Percentiles rank a stretch among this genome's conserved stretches.
These are phyloP conservation scores for Gynochthodes officinalis DNA, from an alignment of 257 asterid genomes.

Conservation along the genomic window DNA sequence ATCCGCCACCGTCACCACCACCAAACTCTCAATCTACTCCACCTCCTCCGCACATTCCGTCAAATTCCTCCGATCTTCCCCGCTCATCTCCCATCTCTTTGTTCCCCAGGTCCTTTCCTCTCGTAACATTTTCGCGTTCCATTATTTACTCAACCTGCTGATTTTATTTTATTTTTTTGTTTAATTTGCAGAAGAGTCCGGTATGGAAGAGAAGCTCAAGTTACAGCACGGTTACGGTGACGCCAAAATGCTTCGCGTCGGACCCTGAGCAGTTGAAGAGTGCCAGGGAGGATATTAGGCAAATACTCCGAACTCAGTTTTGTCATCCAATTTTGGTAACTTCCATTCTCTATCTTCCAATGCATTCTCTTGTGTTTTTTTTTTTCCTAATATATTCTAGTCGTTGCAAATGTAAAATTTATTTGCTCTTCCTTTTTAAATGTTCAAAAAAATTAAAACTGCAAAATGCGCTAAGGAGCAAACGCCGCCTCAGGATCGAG, in stretches of 20 bases:
- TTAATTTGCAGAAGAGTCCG: conserved; percentile 39
- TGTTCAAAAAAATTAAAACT: too few species aligned
- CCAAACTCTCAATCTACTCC: conserved; percentile 30
- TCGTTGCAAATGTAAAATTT: background rate
- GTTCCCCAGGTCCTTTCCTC: conserved; percentile 43
- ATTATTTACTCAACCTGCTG: background rate
- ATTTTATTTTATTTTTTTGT: background rate
- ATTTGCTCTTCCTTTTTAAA: too few species aligned
- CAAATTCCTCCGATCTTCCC: conserved; percentile 55
- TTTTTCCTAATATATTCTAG: background rate
- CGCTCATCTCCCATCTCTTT: conserved; percentile 45
- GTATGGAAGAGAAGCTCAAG: conserved; percentile 42
- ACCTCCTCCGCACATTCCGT: conserved; percentile 36
- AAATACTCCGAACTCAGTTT: conserved; percentile 58
- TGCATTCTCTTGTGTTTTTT: background rate
- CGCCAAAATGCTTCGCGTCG: conserved; percentile 77
- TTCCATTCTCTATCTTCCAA: background rate
- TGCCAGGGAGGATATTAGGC: conserved; percentile 84
- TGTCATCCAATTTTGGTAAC: conserved; percentile 85
- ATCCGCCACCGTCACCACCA: conserved; percentile 26
- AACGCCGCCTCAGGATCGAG: too few species aligned
- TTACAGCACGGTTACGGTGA: conserved; percentile 41
- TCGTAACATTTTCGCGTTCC: background rate
- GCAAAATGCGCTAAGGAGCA: background rate
- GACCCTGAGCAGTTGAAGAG: conserved; percentile 73